Evolutionary conservation across 441 rosid species (phyloP), one percentile per base, ranked within the genome.

Genomic region (Corymbia citriodora): DNA sequence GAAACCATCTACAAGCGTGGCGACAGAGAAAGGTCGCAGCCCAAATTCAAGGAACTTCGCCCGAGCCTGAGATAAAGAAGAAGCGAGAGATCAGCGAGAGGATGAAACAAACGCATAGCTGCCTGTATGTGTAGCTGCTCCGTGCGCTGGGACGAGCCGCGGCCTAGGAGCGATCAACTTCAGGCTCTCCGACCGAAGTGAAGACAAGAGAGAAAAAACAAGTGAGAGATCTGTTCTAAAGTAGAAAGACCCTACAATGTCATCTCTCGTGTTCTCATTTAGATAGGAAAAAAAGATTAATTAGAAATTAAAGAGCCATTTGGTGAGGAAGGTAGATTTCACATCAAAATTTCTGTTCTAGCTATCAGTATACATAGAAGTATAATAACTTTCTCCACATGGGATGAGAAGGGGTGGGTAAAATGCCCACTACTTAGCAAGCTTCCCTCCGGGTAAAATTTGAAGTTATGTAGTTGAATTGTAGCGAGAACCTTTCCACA

Each of bases 81-180:
- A 95, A 95, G 93, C 95, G 93, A 49, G 98, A 96, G 92, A 95
- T 97, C 91, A 95, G 94, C 93, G 96, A 96, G 96, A 95, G 97
- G 94, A 95, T 96, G 59, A 96, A 96, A 95, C 95, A 57, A 57
- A 57, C 6, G 63, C 0, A 57, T 23, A 57, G 63, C 63, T 29
- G 63, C 63, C 63, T 57, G 23, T 23, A 4, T 57, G 36, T 65
- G 72, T 15, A 65, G 36, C 36, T 29, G 31, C 70, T 63, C 97
- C 97, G 89, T 95, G 40, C 91, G n/a, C 96, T n/a, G 95, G 94
- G 59, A 94, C 95, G n/a, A n/a, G n/a, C n/a, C n/a, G n/a, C n/a
- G n/a, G n/a, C n/a, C n/a, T n/a, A n/a, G 57, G 97, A 92, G 72
- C 91, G 94, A 90, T 97, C 95, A 19, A 94, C 91, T 86, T 91